phyloP scores from a whole-genome alignment of 2,329 filamentous ascomycete species.

The Colletotrichum tropicale region DNA sequence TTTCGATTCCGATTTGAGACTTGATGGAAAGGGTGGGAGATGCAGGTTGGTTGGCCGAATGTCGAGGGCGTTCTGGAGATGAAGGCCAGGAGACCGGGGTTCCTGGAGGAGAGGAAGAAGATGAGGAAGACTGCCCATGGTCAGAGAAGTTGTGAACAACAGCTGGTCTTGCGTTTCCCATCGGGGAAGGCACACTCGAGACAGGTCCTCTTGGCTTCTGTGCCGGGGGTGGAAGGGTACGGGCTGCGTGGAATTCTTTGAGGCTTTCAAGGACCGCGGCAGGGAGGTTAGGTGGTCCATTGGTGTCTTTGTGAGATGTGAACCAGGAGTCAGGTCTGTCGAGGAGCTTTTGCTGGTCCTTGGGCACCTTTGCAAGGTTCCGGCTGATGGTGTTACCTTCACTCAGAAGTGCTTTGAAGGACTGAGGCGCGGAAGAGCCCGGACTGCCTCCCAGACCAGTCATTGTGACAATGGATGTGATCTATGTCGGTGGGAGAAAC shows the following conservation, averaged over 20 bases:
- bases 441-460: not conserved
- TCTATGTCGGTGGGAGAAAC: not conserved
- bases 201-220: not conserved
- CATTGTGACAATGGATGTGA: not conserved
- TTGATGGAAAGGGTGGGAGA: slow-evolving; percentile 9
- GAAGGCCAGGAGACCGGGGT: slow-evolving; percentile 24
- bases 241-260: slow-evolving; percentile 22
- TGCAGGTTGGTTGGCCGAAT: not conserved
- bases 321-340: slow-evolving; percentile 41
- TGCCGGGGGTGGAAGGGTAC: slow-evolving; percentile 12
- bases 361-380: slow-evolving; percentile 36
- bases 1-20: slow-evolving; percentile 2
- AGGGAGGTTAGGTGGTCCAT: slow-evolving; percentile 37
- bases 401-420: not conserved
- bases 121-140: not conserved
- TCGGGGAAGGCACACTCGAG: not conserved
- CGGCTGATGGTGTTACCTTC: slow-evolving; percentile 23
- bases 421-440: not conserved
- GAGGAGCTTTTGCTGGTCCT: slow-evolving; percentile 42
- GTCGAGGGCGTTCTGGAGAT: slow-evolving; percentile 19
- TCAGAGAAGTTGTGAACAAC: not conserved
- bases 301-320: slow-evolving; percentile 25
- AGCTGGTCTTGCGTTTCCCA: not conserved
- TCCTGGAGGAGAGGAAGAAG: not conserved
- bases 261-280: slow-evolving; percentile 36